Percentiles rank a stretch among this genome's conserved stretches.
phyloP scores from a whole-genome alignment of 2,329 filamentous ascomycete species.

The Neospermospora avenae region DNA sequence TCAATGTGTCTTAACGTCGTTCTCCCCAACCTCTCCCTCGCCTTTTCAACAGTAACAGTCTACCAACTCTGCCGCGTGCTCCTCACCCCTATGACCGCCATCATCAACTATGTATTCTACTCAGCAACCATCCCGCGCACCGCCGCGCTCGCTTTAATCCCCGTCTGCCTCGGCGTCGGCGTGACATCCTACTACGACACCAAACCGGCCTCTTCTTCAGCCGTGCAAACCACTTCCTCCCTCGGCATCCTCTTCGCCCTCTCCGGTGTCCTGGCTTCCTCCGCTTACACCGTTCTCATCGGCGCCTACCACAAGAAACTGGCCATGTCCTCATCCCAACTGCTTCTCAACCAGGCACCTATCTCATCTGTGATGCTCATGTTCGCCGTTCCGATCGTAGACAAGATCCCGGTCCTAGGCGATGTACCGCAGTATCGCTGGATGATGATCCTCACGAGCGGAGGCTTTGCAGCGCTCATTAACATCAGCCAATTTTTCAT shows the following conservation, averaged over 20 bases:
- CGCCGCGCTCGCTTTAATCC: constrained; percentile 25
- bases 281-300: constrained; percentile 35
- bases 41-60: constrained; percentile 31
- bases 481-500: constrained; percentile 36
- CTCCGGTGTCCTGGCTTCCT: constrained; percentile 51
- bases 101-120: constrained; percentile 32
- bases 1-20: constrained; percentile 32
- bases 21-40: constrained; percentile 30
- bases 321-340: constrained; percentile 42
- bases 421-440: constrained; percentile 36
- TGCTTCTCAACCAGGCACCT: constrained; percentile 43
- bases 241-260: constrained; percentile 62
- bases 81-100: constrained; percentile 31
- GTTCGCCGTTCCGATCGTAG: constrained; percentile 42
- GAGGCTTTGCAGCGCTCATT: constrained; percentile 39
- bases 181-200: constrained; percentile 46
- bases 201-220: constrained; percentile 35
- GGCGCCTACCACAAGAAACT: constrained; percentile 43
- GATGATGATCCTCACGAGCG: constrained; percentile 40
- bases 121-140: constrained; percentile 26
- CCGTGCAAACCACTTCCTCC: constrained; percentile 49
- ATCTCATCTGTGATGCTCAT: constrained; percentile 42
- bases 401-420: constrained; percentile 36
- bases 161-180: constrained; percentile 44
- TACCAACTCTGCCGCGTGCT: constrained; percentile 34